These are phyloP conservation scores for Pisolithus albus DNA, from an alignment of 768 basidiomycete species.

Conservation along the genomic window DNA sequence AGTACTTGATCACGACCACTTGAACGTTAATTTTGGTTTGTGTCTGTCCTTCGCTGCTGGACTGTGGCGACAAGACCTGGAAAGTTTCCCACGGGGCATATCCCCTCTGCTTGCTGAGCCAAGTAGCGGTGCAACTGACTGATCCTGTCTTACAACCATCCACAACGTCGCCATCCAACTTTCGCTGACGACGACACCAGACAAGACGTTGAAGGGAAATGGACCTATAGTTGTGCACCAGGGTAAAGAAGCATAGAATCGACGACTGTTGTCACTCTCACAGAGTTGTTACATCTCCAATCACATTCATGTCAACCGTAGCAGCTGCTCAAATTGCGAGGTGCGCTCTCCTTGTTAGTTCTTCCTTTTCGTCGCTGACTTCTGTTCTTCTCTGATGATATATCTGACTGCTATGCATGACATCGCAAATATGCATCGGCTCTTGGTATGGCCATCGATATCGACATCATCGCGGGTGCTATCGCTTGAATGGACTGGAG, in stretches of 20 bases:
- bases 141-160: background rate
- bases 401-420: background rate
- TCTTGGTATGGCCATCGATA: background rate
- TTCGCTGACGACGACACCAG: background rate
- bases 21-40: too few species aligned
- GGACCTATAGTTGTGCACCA: background rate
- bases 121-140: background rate
- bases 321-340: conserved; percentile 33
- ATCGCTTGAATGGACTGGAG: conserved; percentile 5
- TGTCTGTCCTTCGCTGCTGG: too few species aligned
- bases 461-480: background rate
- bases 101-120: too few species aligned
- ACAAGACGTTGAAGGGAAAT: background rate
- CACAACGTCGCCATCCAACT: too few species aligned
- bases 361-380: background rate
- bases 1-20: too few species aligned
- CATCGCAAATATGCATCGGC: background rate
- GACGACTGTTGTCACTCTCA: background rate
- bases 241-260: background rate
- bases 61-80: too few species aligned
- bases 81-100: too few species aligned
- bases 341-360: conserved; percentile 12
- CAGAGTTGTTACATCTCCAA: background rate
- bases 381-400: background rate
- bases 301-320: conserved; percentile 19